Conservation (phyloP, 2,329 filamentous ascomycete species). For the Paracamarosporium sp. region DNA sequence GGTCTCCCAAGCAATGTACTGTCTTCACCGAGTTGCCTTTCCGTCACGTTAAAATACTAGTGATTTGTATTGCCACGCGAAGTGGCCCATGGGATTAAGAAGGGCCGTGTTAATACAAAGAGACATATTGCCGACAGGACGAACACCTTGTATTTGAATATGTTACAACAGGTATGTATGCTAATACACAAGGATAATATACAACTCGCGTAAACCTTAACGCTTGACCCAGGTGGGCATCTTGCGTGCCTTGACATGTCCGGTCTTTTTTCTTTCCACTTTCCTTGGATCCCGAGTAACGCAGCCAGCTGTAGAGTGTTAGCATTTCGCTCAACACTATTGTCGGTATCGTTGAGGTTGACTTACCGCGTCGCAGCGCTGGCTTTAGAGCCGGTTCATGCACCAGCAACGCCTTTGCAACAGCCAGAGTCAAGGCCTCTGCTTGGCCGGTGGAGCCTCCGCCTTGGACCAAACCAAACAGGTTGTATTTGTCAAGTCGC, state of each 20-base stretch:
- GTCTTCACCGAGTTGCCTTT: background rate
- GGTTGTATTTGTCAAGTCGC: slow-evolving; percentile 93
- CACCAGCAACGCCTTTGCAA: slow-evolving; percentile 84
- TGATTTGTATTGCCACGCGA: background rate
- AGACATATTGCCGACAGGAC: background rate
- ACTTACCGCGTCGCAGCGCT: slow-evolving; percentile 84
- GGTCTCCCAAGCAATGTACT: background rate
- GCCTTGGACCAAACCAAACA: slow-evolving; percentile 84
- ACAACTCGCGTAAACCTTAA: slow-evolving; percentile 39
- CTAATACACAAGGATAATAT: slow-evolving; percentile 7
- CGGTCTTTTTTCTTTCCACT: slow-evolving; percentile 98
- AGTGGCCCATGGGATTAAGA: background rate
- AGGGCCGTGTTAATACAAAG: background rate
- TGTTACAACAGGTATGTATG: background rate
- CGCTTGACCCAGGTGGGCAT: slow-evolving; percentile 97
- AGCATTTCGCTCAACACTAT: slow-evolving; percentile 42
- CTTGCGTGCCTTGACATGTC: slow-evolving; percentile 95
- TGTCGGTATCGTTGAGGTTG: background rate
- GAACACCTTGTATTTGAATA: background rate
- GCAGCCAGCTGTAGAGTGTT: slow-evolving; percentile 75
- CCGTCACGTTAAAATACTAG: background rate
- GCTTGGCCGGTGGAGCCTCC: slow-evolving; percentile 95
- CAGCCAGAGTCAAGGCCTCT: slow-evolving; percentile 88
- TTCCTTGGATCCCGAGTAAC: slow-evolving; percentile 88
- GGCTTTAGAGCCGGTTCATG: slow-evolving; percentile 94